Percentiles rank a stretch among this genome's conserved stretches.
Evolutionary conservation across 192 early-diverging fungal species (phyloP).

Genomic region (Spizellomyces punctatus): DNA sequence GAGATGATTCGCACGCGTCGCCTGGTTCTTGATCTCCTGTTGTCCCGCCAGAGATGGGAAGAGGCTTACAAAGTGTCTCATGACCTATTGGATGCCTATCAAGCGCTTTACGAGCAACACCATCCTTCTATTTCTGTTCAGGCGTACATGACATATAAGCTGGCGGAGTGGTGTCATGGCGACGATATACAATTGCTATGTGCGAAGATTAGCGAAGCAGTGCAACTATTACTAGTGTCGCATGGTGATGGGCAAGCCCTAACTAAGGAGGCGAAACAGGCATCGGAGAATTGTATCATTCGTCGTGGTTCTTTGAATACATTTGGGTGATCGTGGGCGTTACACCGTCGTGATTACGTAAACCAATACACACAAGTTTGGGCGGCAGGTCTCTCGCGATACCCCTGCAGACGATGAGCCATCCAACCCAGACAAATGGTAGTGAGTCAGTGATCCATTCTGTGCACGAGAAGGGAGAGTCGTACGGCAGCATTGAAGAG

Average conservation of each 20-base stretch:
- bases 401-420: no score
- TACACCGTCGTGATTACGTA: no score
- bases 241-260: slow-evolving; percentile 6
- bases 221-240: not conserved
- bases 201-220: not conserved
- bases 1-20: slow-evolving; percentile 3
- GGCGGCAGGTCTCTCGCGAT: no score
- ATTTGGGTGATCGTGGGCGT: no score
- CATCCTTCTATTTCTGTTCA: slow-evolving; percentile 6
- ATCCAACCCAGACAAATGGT: no score
- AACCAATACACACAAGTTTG: no score
- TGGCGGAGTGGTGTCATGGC: not conserved
- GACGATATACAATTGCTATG: not conserved
- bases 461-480: no score
- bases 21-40: slow-evolving; percentile 8
- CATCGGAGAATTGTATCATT: not conserved
- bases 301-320: no score
- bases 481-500: no score
- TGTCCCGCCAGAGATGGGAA: not conserved
- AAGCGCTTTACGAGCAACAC: not conserved
- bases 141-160: slow-evolving; percentile 4
- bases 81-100: not conserved
- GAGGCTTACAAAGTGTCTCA: not conserved
- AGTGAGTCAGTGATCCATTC: no score
- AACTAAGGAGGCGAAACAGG: not conserved